Evolutionary conservation across 805 yeast genomes (phyloP).

Genomic region (Pichia paraexigua): DNA sequence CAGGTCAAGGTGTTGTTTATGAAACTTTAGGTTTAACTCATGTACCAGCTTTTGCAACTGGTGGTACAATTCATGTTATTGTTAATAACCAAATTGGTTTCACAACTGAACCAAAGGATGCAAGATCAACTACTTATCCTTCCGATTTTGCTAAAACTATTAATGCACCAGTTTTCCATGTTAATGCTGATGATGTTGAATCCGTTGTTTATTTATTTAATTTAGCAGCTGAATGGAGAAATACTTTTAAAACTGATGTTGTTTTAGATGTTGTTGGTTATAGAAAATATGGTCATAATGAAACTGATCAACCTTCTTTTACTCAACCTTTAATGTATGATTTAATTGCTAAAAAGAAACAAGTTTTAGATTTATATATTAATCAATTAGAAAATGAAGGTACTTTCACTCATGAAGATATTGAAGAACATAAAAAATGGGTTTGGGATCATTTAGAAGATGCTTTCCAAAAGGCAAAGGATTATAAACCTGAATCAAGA

Average conservation of each 20-base stretch:
- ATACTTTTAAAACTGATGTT: constrained; percentile 92
- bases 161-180: constrained; percentile 99
- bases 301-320: constrained; percentile 98
- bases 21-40: constrained; percentile 94
- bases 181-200: constrained; percentile 96
- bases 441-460: constrained; percentile 94
- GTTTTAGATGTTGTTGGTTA: constrained; percentile 96
- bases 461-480: constrained; percentile 80
- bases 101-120: constrained; percentile 96
- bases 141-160: constrained; percentile 94
- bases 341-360: constrained; percentile 79
- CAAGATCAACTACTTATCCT: constrained; percentile 97
- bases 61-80: constrained; percentile 96
- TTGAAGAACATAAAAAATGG: constrained; percentile 95
- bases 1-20: constrained; percentile 98
- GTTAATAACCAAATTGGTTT: constrained; percentile 98
- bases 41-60: constrained; percentile 92
- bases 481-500: constrained; percentile 81
- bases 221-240: constrained; percentile 98
- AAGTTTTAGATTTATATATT: constrained; percentile 80
- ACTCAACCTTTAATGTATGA: constrained; percentile 98
- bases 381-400: constrained; percentile 77
- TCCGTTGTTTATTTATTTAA: constrained; percentile 85
- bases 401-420: constrained; percentile 80
- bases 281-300: constrained; percentile 98